Evolutionary conservation across 2,329 filamentous ascomycete species (phyloP).

Genomic region (Fusarium gaditjirri): DNA sequence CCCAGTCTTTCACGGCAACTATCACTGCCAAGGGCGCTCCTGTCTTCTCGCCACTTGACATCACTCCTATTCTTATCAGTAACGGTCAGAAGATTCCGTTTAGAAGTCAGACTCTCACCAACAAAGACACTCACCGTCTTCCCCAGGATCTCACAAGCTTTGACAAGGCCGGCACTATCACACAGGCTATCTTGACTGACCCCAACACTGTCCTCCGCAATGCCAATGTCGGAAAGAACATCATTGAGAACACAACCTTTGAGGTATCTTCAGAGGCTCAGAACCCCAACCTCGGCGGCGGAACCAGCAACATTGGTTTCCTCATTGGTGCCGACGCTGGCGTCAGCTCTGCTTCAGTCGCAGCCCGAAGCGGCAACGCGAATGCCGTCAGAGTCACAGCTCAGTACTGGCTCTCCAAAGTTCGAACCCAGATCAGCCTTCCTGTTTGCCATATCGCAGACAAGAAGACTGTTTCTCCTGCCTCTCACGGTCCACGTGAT

Average conservation of each 20-base stretch:
- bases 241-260: conserved; percentile 47
- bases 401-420: conserved; percentile 37
- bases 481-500: conserved; percentile 9
- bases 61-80: conserved; percentile 42
- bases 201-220: conserved; percentile 45
- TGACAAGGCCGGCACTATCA: conserved; percentile 47
- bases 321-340: conserved; percentile 20
- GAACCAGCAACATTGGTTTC: conserved; percentile 41
- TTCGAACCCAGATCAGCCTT: conserved; percentile 31
- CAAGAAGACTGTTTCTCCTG: conserved; percentile 14
- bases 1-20: conserved; percentile 46
- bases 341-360: conserved; percentile 46
- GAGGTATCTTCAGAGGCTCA: conserved; percentile 41
- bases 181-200: conserved; percentile 45
- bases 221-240: conserved; percentile 46
- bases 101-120: conserved; percentile 13
- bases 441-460: neutral
- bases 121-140: conserved; percentile 35
- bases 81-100: neutral
- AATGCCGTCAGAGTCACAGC: conserved; percentile 19
- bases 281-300: conserved; percentile 43
- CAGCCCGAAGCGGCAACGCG: conserved; percentile 31
- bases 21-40: conserved; percentile 32
- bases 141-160: conserved; percentile 47
- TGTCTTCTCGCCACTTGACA: conserved; percentile 33